Evolutionary conservation across 2,329 filamentous ascomycete genomes (phyloP), one percentile per base, ranked within the genome.

Genomic region (Colletotrichum tanaceti): DNA sequence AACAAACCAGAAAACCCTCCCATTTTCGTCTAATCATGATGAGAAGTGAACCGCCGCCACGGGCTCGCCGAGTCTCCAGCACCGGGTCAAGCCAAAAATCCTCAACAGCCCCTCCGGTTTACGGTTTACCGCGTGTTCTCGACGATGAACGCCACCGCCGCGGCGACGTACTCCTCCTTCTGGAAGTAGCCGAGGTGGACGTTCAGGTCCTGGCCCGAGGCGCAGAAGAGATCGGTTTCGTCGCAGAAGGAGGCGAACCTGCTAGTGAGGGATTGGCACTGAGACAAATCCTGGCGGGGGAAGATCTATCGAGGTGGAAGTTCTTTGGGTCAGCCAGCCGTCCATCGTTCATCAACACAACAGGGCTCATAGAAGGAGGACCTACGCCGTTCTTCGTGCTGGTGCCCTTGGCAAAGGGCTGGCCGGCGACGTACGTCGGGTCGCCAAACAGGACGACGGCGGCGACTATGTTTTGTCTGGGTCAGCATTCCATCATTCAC

Each of bases 371-470:
- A 41, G n/a, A n/a, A n/a, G n/a, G n/a, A n/a, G 20, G 58, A 75
- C 81, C 63, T 75, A 82, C 81, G 43, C 81, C 81, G 50, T 81
- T 71, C 1, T 72, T 75, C 11, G 74, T 75, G 71, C 78, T 79
- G 22, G 78, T 80, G 60, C 81, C 81, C 43, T 68, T 73, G 72
- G 76, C 73, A 73, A 79, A 83, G 57, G 78, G 73, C 44, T 74
- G 63, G 63, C 77, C 76, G 72, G 74, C 74, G 70, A 78, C 72
- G 73, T 79, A 78, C 64, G 78, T 79, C 38, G 81, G 81, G 73
- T 83, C 81, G 43, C 81, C 81, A 58, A 82, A 80, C 44, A 81
- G 62, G 58, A 80, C 73, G 59, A 82, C 73, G 41, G 80, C 80
- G 58, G 80, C 78, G 41, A 83, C 81, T 83, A 54, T 7, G 11